Base-by-base conservation (phyloP, 1,284 basidiomycete species). In the Ustilago sp. region DNA sequence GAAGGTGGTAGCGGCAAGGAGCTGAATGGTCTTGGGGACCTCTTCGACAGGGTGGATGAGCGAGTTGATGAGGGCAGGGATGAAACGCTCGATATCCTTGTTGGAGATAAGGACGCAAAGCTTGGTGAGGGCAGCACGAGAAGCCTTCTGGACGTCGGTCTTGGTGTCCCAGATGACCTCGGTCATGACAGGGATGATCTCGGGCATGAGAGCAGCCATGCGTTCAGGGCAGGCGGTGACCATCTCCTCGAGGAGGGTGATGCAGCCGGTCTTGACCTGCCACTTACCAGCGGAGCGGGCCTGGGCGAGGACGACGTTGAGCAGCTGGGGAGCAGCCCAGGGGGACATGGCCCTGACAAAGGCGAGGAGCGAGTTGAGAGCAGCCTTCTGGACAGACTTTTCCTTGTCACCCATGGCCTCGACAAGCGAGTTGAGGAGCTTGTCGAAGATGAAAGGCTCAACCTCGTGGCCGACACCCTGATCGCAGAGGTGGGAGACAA, bases 91-190 rank as follows among this genome's bases (percentile, higher is more conserved):
- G 81, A 98, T 97, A 89, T 99, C 96, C 92, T 98, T 98, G 93
- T 99, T 99, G 84, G 95, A 95, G 83, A 98, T 91, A 83, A 87
- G 79, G 45, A 77, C 74, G 66, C 79, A 81, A 47, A 85, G 82
- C 90, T 95, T 95, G 86, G 93, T 94, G 85, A 99, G 92, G 74
- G 95, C 92, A 85, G 93, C 92, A 86, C 95, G 95, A 79, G 96
- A 94, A 63, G 95, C 94, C 90, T 98, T 99, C 92, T 98, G 98
- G 88, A 99, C 97, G 82, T 98, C 95, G 75, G 94, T 91, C 90
- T 99, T 99, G 89, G 97, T 99, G 89, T 99, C 97, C 95, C 95
- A 98, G 86, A 99, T 98, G 75, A 93, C 95, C 86, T 95, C 96
- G 58, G 95, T 88, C 87, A 99, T 94, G 86, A 97, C 89, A 75